Conservation (phyloP, 257 asterid genomes). For the Prunella vulgaris region DNA sequence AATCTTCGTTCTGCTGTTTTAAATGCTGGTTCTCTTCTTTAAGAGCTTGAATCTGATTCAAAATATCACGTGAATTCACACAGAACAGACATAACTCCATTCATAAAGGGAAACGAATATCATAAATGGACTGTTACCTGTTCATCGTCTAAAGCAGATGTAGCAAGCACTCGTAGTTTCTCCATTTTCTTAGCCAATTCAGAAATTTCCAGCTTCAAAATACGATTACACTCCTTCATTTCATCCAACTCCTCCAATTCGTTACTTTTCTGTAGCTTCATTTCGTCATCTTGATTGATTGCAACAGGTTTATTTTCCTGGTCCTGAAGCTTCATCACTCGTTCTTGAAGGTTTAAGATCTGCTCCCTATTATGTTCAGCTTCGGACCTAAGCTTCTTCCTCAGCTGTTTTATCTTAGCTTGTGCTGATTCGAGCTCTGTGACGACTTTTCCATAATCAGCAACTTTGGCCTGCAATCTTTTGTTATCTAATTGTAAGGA, state of each 20-base stretch:
- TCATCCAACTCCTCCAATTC: constrained; percentile 56
- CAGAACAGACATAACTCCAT: not conserved
- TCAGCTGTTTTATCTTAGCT: constrained; percentile 55
- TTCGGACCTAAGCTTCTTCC: constrained; percentile 59
- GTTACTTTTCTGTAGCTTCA: constrained; percentile 28
- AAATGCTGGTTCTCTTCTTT: constrained; percentile 44
- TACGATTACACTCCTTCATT: constrained; percentile 43
- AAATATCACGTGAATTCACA: not conserved
- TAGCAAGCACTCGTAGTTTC: constrained; percentile 41
- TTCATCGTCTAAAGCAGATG: constrained; percentile 47
- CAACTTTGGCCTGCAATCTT: constrained; percentile 55
- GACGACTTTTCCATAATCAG: constrained; percentile 56
- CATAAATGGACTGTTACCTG: constrained; percentile 41
- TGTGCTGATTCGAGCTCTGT: constrained; percentile 73
- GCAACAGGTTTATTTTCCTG: constrained; percentile 37
- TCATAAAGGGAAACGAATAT: no score
- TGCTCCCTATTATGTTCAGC: constrained; percentile 66
- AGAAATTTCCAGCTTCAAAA: constrained; percentile 50
- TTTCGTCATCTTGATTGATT: constrained; percentile 27
- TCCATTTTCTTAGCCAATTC: constrained; percentile 59
- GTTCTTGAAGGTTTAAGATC: constrained; percentile 58
- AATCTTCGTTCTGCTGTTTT: constrained; percentile 51
- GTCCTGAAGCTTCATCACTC: constrained; percentile 66
- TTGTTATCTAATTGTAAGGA: constrained; percentile 63
- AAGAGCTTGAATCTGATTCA: constrained; percentile 47